phyloP scores from a whole-genome alignment of 306 rosid species.

The Boehmeria nivea region DNA sequence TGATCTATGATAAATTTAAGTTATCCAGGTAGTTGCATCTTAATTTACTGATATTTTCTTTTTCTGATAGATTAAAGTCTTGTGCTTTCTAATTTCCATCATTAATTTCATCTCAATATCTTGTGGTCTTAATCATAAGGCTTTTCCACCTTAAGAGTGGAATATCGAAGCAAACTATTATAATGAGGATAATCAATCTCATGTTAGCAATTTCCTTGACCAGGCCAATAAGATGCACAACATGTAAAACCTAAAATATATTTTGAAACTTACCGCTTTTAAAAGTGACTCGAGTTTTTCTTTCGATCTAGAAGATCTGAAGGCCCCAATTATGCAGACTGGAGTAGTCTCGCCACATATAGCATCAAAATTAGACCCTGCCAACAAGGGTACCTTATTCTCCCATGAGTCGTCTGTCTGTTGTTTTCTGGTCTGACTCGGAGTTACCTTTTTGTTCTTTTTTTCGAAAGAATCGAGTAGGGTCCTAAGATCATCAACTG shows the following conservation, averaged over 20 bases:
- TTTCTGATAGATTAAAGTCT: too few relatives aligned
- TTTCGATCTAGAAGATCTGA: slow-evolving; percentile 56
- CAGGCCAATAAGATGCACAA: too few relatives aligned
- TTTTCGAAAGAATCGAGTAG: slow-evolving; percentile 59
- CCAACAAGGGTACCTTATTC: slow-evolving; percentile 47
- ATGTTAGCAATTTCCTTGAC: too few relatives aligned
- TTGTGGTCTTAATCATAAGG: too few relatives aligned
- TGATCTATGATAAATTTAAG: too few relatives aligned
- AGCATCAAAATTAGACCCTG: slow-evolving; percentile 45
- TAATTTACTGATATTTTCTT: too few relatives aligned
- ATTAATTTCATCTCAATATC: too few relatives aligned
- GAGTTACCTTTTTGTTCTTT: slow-evolving; percentile 47
- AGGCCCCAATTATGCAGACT: slow-evolving; percentile 79
- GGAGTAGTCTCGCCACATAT: slow-evolving; percentile 72
- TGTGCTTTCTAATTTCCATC: too few relatives aligned
- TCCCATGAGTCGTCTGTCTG: slow-evolving; percentile 32
- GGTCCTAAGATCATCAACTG: slow-evolving; percentile 54
- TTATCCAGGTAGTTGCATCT: too few relatives aligned
- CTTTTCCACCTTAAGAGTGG: too few relatives aligned
- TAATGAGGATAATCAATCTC: too few relatives aligned
- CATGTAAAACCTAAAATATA: background rate
- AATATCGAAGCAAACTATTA: too few relatives aligned
- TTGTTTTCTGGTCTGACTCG: slow-evolving; percentile 40
- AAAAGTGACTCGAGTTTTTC: slow-evolving; percentile 57
- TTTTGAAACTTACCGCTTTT: slow-evolving; percentile 41